Conservation (phyloP, 1,284 basidiomycete species). For the Hypsizygus ulmarius region DNA sequence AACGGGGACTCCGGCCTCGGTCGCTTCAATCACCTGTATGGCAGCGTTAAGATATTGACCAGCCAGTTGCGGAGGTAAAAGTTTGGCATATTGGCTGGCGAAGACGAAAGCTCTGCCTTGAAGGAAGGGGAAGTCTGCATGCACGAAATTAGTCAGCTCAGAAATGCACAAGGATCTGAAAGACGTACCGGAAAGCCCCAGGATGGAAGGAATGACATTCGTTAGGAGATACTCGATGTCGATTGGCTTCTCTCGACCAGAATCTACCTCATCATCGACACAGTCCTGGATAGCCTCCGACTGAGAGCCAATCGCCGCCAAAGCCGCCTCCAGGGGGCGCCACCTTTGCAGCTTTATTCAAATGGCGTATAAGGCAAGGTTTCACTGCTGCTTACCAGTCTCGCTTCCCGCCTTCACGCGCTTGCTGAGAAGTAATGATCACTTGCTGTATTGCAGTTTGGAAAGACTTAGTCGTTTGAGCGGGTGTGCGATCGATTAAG, state of each 20-base stretch:
- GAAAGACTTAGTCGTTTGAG: constrained; percentile 55
- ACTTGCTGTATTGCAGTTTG: constrained; percentile 58
- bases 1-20: constrained; percentile 73
- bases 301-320: constrained; percentile 85
- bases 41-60: constrained; percentile 87
- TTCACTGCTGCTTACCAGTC: constrained; percentile 46
- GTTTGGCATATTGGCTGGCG: constrained; percentile 82
- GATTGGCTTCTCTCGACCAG: constrained; percentile 63
- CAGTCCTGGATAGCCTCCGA: constrained; percentile 75
- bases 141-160: background rate
- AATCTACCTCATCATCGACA: constrained; percentile 70
- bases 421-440: constrained; percentile 52
- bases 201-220: constrained; percentile 75
- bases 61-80: constrained; percentile 70
- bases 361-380: constrained; percentile 2
- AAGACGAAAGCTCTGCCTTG: constrained; percentile 96
- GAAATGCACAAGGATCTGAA: background rate
- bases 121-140: constrained; percentile 79
- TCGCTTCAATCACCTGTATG: constrained; percentile 78
- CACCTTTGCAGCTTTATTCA: constrained; percentile 53
- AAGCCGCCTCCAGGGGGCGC: constrained; percentile 82
- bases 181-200: constrained; percentile 57
- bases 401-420: constrained; percentile 47
- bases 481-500: constrained; percentile 67
- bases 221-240: constrained; percentile 77